Conservation (phyloP, 2,329 filamentous ascomycete species). For the Colletotrichum liaoningense region DNA sequence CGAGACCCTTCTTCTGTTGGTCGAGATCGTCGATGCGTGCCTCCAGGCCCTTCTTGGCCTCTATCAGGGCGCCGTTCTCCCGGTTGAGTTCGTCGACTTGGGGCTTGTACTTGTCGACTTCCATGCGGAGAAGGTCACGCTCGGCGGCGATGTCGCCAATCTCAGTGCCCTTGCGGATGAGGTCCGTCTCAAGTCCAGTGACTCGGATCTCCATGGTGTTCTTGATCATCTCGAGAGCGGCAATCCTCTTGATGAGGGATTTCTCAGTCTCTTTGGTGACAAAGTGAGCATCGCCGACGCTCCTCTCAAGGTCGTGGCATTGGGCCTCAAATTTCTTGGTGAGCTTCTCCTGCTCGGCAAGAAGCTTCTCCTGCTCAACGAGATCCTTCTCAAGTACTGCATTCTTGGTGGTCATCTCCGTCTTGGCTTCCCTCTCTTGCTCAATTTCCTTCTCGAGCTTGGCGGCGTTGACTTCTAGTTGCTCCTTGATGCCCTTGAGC, state of each 20-base stretch:
- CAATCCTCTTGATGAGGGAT: slow-evolving; percentile 34
- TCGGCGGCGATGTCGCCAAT: slow-evolving; percentile 33
- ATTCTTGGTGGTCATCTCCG: slow-evolving; percentile 15
- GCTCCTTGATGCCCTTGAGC: slow-evolving; percentile 23
- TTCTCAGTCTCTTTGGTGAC: slow-evolving; percentile 32
- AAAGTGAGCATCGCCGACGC: slow-evolving; percentile 28
- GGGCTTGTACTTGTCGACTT: slow-evolving; percentile 28
- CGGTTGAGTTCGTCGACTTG: slow-evolving; percentile 26
- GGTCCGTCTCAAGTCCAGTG: slow-evolving; percentile 31
- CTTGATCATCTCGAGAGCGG: slow-evolving; percentile 34
- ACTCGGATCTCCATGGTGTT: slow-evolving; percentile 28
- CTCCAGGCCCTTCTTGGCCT: slow-evolving; percentile 28
- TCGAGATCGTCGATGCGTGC: slow-evolving; percentile 32
- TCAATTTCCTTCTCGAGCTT: slow-evolving; percentile 25
- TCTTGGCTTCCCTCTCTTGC: slow-evolving; percentile 21
- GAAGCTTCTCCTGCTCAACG: slow-evolving; percentile 8
- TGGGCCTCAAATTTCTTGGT: slow-evolving; percentile 10
- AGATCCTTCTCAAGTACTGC: slow-evolving; percentile 15
- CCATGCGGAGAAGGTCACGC: slow-evolving; percentile 25
- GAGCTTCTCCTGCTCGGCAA: slow-evolving; percentile 12
- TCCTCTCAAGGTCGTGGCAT: slow-evolving; percentile 25
- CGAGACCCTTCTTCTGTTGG: slow-evolving; percentile 31
- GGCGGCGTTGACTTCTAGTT: slow-evolving; percentile 26
- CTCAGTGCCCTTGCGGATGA: slow-evolving; percentile 25
- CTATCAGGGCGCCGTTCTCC: slow-evolving; percentile 28